Evolutionary conservation across 148 eudicot species (phyloP).

Genomic region (Drosera capensis): DNA sequence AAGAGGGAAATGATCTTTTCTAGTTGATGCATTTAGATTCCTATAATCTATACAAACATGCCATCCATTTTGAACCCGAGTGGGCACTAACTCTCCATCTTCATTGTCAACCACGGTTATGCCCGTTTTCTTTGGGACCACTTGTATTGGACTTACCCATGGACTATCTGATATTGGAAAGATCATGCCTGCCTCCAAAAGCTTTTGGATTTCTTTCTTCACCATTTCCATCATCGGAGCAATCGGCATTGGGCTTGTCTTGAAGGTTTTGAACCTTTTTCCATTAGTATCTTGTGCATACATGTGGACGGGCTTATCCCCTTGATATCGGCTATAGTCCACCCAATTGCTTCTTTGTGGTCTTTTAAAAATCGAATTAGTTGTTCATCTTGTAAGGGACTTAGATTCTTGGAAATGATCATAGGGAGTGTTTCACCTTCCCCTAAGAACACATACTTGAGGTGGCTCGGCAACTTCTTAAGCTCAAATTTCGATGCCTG

Average conservation of each 20-base stretch:
- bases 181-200: conserved; percentile 6
- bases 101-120: conserved; percentile 4
- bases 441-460: background rate
- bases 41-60: background rate
- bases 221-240: conserved; percentile 12
- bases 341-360: conserved; percentile 7
- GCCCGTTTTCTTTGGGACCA: conserved; percentile 7
- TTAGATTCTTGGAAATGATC: background rate
- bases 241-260: conserved; percentile 4
- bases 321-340: conserved; percentile 9
- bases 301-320: conserved; percentile 8
- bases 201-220: conserved; percentile 2
- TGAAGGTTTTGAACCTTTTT: conserved; percentile 7
- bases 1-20: background rate
- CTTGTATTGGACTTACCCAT: conserved; percentile 8
- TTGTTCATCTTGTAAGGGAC: conserved; percentile 1
- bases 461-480: too few species aligned
- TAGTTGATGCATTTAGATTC: background rate
- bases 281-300: conserved; percentile 9
- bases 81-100: background rate
- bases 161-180: conserved; percentile 8
- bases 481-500: too few species aligned
- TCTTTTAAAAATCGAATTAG: conserved; percentile 6
- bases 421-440: background rate
- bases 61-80: background rate